Conservation (phyloP, 192 early-diverging fungal species). For the Entomortierella lignicola region DNA sequence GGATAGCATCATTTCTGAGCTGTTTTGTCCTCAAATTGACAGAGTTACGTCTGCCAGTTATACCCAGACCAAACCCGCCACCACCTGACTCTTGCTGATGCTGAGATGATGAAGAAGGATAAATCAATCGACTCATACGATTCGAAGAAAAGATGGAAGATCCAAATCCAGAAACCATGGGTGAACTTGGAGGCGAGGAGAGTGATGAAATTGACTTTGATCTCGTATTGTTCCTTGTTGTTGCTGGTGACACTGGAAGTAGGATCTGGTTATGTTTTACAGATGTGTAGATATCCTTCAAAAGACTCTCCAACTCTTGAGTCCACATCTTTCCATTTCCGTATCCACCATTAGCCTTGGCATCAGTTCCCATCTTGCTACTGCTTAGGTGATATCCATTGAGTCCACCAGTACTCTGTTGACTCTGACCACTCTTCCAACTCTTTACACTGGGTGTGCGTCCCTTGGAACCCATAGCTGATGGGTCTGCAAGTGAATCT, state of each 20-base stretch:
- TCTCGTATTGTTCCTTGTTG: slow-evolving; percentile 5
- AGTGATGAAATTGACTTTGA: slow-evolving; percentile 57
- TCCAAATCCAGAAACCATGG: slow-evolving; percentile 21
- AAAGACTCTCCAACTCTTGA: slow-evolving; percentile 62
- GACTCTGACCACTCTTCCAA: slow-evolving; percentile 54
- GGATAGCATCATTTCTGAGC: slow-evolving; percentile 41
- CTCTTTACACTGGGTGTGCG: slow-evolving; percentile 53
- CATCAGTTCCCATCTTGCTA: slow-evolving; percentile 32
- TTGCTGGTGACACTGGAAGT: slow-evolving; percentile 38
- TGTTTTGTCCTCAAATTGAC: slow-evolving; percentile 33
- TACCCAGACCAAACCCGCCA: slow-evolving; percentile 19
- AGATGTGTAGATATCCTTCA: slow-evolving; percentile 71
- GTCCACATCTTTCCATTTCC: slow-evolving; percentile 60
- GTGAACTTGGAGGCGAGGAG: slow-evolving; percentile 40
- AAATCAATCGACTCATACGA: slow-evolving; percentile 40
- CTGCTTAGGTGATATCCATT: background rate
- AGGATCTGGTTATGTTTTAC: slow-evolving; percentile 72
- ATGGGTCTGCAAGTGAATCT: slow-evolving; percentile 8
- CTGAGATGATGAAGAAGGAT: slow-evolving; percentile 23
- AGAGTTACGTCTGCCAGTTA: slow-evolving; percentile 25
- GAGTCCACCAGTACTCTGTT: slow-evolving; percentile 14
- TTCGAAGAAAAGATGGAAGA: slow-evolving; percentile 34
- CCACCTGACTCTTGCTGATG: slow-evolving; percentile 11
- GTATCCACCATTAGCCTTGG: slow-evolving; percentile 37
- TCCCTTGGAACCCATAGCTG: slow-evolving; percentile 5